Evolutionary conservation across 192 early-diverging fungal species (phyloP), one percentile per base, ranked within the genome.

Genomic region (Linnemannia exigua): DNA sequence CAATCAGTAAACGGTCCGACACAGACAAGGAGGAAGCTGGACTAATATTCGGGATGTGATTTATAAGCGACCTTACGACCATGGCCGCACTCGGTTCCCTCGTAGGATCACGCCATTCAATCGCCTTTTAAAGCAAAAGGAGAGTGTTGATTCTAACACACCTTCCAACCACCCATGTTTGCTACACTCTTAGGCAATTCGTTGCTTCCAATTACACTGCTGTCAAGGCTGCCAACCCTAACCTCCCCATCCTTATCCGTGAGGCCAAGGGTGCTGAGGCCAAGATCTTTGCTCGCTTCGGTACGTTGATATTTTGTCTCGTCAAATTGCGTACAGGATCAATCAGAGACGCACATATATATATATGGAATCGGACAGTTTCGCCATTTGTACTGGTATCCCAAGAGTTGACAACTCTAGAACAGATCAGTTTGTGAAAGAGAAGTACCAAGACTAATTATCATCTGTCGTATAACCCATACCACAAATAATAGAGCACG

Each of bases 201-300:
- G 91, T 99, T 54, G 84, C 92, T 46, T 93, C 95, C 77, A 89
- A 96, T 87, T 99, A 97, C 84, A 89, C 90, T 15, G 90, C 88
- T n/a, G 81, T 99, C 61, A 97, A 97, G 89, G 85, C 93, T 75
- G 94, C 91, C 67, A 97, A 99, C 90, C 97, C 97, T 14, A 89
- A 92, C 16, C 89, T 99, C 25, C 97, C 97, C 31, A 95, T 99
- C 79, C 92, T 99, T 22, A 93, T 99, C 48, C 95, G 97, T 77
- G 97, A 99, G 82, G 96, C 96, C 22, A 88, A 85, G 74, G 94
- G 93, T 44, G 92, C 96, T 58, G 94, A 98, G 88, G 95, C 97
- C 19, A 91, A 95, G 72, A 93, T 95, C 63, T 97, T 96, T 91
- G 97, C 96, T 77, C 95, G 97, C 68, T 99, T 95, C 81, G 96